Base-by-base conservation (phyloP, 306 rosid genomes). In the Oxytropis ochrocephala region DNA sequence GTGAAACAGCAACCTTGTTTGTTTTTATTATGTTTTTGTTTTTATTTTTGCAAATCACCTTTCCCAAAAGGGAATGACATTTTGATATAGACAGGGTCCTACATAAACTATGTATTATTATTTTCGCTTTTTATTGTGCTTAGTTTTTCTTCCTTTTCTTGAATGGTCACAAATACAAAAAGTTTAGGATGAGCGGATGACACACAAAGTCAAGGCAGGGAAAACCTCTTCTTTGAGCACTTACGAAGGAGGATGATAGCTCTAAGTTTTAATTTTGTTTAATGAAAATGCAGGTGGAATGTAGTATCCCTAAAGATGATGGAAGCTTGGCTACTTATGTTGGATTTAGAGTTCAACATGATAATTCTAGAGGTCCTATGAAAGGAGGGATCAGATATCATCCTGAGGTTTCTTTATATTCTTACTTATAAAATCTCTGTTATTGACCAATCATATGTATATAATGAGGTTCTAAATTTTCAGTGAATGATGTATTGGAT, bases 301-400 rank as follows among this genome's bases (percentile, higher is more conserved):
- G 98, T 65, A 90, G 97, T 18, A 88, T 94, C 27, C 98, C 98
- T 7, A 94, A 83, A 77, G 98, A 94, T 17, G 95, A 94, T 36
- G 98, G 98, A 24, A 82, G 83, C 1, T 67, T 94, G 77, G 96
- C 88, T n/a, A 84, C 97, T 19, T 94, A 80, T 62, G 89, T 94
- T 60, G 98, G 98, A n/a, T 94, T 94, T 67, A 81, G 98, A 61
- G 39, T 94, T 71, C 98, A 94, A 75, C 98, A 94, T 74, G 98
- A 94, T 79, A 94, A 94, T 78, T 96, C 98, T 12, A 94, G 98
- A 90, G 98, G 98, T 63, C 98, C 98, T 62, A 94, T 94, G 98
- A 94, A 94, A 81, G 98, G 98, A 76, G 98, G 98, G 66, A 94
- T 94, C 82, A 94, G 98, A 90, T 94, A 94, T 77, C 98, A 94